These are phyloP conservation scores for Neofusicoccum laricinum DNA, from an alignment of 2,329 filamentous ascomycete genomes.

Conservation along the genomic window DNA sequence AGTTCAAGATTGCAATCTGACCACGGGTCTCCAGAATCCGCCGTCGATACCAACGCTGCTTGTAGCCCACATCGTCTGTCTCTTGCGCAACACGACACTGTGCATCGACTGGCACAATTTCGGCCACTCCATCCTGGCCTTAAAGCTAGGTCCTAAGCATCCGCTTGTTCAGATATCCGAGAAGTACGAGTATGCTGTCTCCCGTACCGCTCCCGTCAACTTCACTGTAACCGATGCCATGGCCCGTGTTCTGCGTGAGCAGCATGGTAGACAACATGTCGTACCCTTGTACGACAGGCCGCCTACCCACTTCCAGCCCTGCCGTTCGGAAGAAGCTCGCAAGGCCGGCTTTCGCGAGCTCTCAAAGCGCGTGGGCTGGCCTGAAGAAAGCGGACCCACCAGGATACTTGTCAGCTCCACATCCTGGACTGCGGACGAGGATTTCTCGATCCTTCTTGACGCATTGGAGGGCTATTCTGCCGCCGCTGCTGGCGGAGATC, in stretches of 20 bases:
- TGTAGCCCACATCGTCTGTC: conserved; percentile 69
- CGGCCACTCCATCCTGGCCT: conserved; percentile 84
- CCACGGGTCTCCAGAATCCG: conserved; percentile 63
- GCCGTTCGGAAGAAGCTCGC: conserved; percentile 42
- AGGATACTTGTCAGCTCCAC: conserved; percentile 86
- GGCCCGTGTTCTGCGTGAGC: conserved; percentile 64
- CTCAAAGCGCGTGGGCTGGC: conserved; percentile 58
- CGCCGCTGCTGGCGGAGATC: conserved; percentile 42
- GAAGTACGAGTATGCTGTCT: conserved; percentile 72
- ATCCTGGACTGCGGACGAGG: conserved; percentile 96
- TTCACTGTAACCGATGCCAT: conserved; percentile 90
- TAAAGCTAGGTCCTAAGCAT: conserved; percentile 62
- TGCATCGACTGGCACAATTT: conserved; percentile 99
- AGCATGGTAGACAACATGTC: conserved; percentile 22
- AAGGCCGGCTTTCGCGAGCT: conserved; percentile 34
- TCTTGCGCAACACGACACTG: conserved; percentile 74
- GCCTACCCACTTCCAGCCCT: conserved; percentile 74
- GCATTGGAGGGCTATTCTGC: conserved; percentile 74
- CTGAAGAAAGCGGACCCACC: conserved; percentile 61
- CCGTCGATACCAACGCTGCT: conserved; percentile 89
- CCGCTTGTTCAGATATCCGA: conserved; percentile 75
- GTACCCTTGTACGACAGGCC: conserved; percentile 75
- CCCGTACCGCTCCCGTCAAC: conserved; percentile 67
- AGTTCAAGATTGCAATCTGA: neutral
- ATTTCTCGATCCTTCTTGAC: conserved; percentile 83